Base-by-base conservation (phyloP, 768 basidiomycete genomes). In the Leccinum rimulosum region DNA sequence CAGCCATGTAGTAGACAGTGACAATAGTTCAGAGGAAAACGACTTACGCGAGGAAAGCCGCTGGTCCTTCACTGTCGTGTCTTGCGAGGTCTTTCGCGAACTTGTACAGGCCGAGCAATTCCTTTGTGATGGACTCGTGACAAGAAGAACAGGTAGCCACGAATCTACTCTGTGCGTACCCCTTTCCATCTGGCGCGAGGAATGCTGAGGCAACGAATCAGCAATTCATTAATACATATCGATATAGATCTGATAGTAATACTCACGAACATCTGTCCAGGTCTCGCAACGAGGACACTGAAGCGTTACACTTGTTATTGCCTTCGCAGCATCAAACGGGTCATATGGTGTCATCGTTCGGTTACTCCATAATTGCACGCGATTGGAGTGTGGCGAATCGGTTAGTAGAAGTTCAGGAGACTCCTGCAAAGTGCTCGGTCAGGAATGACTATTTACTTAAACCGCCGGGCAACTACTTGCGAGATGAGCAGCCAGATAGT, bases 151-250 rank as follows among this genome's bases (percentile, higher is more conserved):
- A 84, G 12, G 7, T 8, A 0, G 62, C 40, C 3, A 15, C 53
- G 56, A 84, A 84, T 2, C 64, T 64, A 7, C 69, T 68, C 59
- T 84, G 83, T 3, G 79, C 66, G 60, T 84, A 84, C 0, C 84
- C 84, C 0, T 66, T 74, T 3, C 78, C 82, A 0, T 66, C 52
- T 0, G 61, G 55, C 4, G 67, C 74, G 55, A 80, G 63, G 48
- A 78, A 76, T 2, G 75, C 82, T 84, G 36, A 49, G 19, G 14
- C 0, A 3, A 48, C 22, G 22, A 14, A 11, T 25, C 22, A 48
- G 47, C 1, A 22, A 48, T 25, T 48, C 48, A 49, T 49, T 27
- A n/a, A n/a, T n/a, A 3, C 14, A 48, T 25, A 27, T 15, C 25
- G 12, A 25, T 48, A 11, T 25, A 48, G 14, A 48, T 12, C 5